These are phyloP conservation scores for Blastobotrys mokoenaii DNA, from an alignment of 805 yeast species.

Conservation along the genomic window DNA sequence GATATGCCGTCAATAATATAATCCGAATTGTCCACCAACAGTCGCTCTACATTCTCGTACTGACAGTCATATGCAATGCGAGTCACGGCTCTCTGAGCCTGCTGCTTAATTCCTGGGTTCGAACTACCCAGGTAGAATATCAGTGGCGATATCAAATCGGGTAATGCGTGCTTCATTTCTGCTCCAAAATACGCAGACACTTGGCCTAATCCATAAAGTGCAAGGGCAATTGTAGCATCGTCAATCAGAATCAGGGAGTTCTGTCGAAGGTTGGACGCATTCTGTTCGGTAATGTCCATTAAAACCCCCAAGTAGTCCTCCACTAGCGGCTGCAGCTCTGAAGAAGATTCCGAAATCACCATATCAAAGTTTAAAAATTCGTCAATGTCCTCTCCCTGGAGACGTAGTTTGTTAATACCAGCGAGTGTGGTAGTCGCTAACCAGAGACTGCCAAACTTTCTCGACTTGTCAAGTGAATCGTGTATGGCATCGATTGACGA, in stretches of 20 bases:
- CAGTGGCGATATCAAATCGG: constrained; percentile 65
- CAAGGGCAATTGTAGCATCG: constrained; percentile 9
- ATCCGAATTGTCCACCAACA: constrained; percentile 65
- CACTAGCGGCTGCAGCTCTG: too few species aligned
- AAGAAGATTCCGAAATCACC: too few species aligned
- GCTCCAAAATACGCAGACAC: constrained; percentile 21
- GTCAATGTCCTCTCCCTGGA: too few species aligned
- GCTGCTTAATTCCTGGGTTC: constrained; percentile 36
- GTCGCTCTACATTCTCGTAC: constrained; percentile 39
- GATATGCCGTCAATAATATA: constrained; percentile 77
- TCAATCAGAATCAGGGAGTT: not conserved
- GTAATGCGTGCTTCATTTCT: constrained; percentile 46
- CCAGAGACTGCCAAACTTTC: too few species aligned
- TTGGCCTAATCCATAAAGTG: constrained; percentile 17
- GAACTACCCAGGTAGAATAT: constrained; percentile 62
- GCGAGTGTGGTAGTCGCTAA: too few species aligned
- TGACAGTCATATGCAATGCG: constrained; percentile 46
- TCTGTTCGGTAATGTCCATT: too few species aligned
- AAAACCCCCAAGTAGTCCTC: too few species aligned
- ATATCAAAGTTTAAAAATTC: too few species aligned
- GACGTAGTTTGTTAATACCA: too few species aligned
- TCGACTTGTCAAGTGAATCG: too few species aligned
- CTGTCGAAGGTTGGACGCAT: too few species aligned
- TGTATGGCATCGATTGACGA: too few species aligned
- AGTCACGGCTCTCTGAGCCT: constrained; percentile 45